Evolutionary conservation across 768 basidiomycete genomes (phyloP), one percentile per base, ranked within the genome.

Genomic region (Naganishia kalamii): DNA sequence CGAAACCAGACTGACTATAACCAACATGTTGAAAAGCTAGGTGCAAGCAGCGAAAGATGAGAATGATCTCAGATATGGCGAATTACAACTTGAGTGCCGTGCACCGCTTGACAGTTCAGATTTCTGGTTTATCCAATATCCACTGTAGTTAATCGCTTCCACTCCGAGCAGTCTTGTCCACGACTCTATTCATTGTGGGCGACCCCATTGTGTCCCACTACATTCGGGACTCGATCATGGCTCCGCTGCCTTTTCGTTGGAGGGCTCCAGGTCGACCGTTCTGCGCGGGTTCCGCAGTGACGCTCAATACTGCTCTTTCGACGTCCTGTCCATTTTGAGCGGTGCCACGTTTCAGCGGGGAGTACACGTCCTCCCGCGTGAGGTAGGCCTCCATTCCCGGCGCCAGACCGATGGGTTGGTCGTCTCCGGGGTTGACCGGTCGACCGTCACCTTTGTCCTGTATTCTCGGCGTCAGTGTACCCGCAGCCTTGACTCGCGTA

Each of bases 401-500:
- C 11, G 67, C 71, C 17, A 78, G 68, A 15, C 77, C 77, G 21
- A 68, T 63, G 44, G 77, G 71, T 15, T 68, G 67, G 33, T 69
- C 48, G 40, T 71, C 72, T 61, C 69, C 68, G 2, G 68, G 54
- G 13, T 66, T 44, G 61, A 71, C 67, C 13, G 69, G 68, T n/a
- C 50, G 29, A 1, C 66, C 69, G 63, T 73, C 75, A 6, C 77
- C 77, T 7, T 69, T 68, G 63, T 78, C 77, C 72, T 73, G 47
- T 7, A 51, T 35, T 6, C 44, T 4, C 1, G 15, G 25, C 4
- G 25, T 32, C 15, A 29, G 25, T 23, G 33, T 30, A 25, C 10
- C 43, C 7, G 21, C 19, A 47, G 19, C 3, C 27, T 23, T 7
- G 43, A 30, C n/a, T 29, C 47, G 5, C 21, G 0, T 12, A 21